These are phyloP conservation scores for Suhomyces yuchorum DNA, from an alignment of 1,139 yeast species.

Conservation along the genomic window DNA sequence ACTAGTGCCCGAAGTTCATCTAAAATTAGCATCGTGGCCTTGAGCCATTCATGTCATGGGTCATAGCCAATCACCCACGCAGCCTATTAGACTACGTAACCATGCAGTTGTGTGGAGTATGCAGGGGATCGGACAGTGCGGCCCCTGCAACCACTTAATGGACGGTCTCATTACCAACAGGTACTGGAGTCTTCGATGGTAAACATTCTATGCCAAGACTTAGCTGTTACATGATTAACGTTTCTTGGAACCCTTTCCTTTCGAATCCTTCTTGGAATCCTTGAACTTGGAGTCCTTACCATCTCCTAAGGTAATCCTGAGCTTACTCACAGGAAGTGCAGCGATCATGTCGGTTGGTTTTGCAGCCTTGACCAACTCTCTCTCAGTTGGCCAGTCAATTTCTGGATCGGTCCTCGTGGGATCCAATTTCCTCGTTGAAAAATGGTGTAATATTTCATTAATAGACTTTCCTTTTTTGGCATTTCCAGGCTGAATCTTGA, in stretches of 20 bases:
- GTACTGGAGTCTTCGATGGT: no score
- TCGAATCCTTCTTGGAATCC: constrained; percentile 1
- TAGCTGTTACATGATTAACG: no score
- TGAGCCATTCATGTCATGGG: not conserved
- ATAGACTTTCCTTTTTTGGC: constrained; percentile 89
- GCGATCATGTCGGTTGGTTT: constrained; percentile 54
- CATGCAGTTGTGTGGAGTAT: no score
- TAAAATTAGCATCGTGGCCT: not conserved
- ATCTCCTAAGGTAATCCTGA: constrained; percentile 34
- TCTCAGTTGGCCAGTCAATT: constrained; percentile 72
- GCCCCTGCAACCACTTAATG: no score
- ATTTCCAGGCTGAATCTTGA: constrained; percentile 83
- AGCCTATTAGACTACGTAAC: not conserved
- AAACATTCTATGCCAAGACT: no score
- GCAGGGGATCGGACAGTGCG: no score
- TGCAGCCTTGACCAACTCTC: constrained; percentile 55
- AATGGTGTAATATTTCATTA: constrained; percentile 63
- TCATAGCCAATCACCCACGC: not conserved
- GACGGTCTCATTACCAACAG: no score
- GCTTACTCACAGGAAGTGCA: constrained; percentile 41
- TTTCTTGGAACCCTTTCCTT: constrained; percentile 1
- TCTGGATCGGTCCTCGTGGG: constrained; percentile 50
- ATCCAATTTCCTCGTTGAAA: constrained; percentile 60
- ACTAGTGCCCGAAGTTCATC: no score
- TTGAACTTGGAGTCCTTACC: constrained; percentile 2